A percentile compares a stretch with the other conserved stretches of the same genome.
These are phyloP conservation scores for Cordyceps fumosorosea DNA, from an alignment of 2,329 filamentous ascomycete genomes.

Conservation along the genomic window DNA sequence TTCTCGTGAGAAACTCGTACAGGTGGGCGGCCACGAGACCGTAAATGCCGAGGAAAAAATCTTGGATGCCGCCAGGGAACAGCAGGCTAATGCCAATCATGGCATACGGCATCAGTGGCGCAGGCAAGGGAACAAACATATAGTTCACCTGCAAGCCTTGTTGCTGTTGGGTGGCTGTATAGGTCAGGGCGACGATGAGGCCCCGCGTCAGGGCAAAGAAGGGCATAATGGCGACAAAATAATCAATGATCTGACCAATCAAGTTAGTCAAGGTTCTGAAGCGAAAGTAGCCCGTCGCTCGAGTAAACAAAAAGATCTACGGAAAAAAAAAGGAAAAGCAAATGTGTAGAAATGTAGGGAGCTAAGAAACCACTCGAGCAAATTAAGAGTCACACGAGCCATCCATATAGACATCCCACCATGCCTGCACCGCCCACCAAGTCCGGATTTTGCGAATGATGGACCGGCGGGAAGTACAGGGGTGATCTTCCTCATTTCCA, in stretches of 20 bases:
- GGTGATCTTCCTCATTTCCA: conserved; percentile 77
- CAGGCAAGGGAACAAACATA: conserved; percentile 76
- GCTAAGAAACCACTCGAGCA: conserved; percentile 52
- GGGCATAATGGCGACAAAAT: conserved; percentile 23
- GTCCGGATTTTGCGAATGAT: conserved; percentile 63
- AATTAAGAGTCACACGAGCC: conserved; percentile 56
- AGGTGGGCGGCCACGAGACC: conserved; percentile 85
- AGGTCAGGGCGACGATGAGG: conserved; percentile 71
- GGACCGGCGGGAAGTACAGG: conserved; percentile 53
- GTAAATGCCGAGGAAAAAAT: conserved; percentile 58
- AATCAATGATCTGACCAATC: conserved; percentile 22
- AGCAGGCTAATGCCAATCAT: conserved; percentile 72
- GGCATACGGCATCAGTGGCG: conserved; percentile 72
- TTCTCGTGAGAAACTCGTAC: conserved; percentile 80
- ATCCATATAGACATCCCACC: conserved; percentile 70
- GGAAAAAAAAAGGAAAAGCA: not conserved
- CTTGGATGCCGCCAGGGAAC: conserved; percentile 47
- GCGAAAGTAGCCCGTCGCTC: not conserved
- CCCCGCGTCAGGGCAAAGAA: conserved; percentile 48
- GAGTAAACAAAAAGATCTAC: conserved; percentile 14
- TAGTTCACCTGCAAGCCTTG: conserved; percentile 69
- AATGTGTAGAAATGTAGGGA: conserved; percentile 49
- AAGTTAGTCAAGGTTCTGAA: conserved; percentile 12
- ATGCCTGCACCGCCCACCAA: conserved; percentile 61
- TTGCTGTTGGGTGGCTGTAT: conserved; percentile 82